Evolutionary conservation across 768 basidiomycete species (phyloP).

Genomic region (Royoungia palumana): DNA sequence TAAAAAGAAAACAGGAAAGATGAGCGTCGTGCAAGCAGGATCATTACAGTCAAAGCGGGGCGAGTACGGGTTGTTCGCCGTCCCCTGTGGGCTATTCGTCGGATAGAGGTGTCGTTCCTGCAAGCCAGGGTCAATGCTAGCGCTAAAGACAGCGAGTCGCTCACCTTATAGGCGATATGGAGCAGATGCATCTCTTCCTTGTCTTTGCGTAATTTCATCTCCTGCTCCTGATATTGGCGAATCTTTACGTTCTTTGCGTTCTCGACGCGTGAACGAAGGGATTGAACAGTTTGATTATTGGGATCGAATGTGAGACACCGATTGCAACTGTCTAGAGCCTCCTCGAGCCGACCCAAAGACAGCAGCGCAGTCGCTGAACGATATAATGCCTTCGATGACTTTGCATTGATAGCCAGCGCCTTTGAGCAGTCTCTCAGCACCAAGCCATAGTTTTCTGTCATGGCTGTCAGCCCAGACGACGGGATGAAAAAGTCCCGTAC

Average conservation of each 20-base stretch:
- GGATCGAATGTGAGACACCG: constrained; percentile 61
- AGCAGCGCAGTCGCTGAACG: constrained; percentile 79
- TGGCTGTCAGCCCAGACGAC: background rate
- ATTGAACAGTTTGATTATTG: constrained; percentile 51
- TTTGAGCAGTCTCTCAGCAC: constrained; percentile 83
- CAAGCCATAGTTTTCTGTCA: constrained; percentile 80
- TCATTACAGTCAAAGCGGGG: constrained; percentile 70
- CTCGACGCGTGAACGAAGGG: constrained; percentile 45
- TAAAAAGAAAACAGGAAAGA: constrained; percentile 88
- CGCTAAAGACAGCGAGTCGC: constrained; percentile 17
- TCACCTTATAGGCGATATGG: constrained; percentile 61
- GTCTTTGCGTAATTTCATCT: constrained; percentile 48
- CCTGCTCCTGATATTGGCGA: constrained; percentile 46
- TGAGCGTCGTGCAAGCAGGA: constrained; percentile 52
- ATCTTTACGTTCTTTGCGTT: constrained; percentile 50
- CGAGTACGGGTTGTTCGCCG: constrained; percentile 52
- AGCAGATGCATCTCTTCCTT: constrained; percentile 53
- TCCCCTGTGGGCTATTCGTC: constrained; percentile 47
- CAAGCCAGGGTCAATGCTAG: constrained; percentile 2
- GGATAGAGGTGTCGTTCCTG: constrained; percentile 74
- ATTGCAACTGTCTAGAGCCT: constrained; percentile 79
- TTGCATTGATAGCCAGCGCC: constrained; percentile 58
- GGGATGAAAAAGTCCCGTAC: constrained; percentile 40
- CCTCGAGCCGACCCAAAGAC: constrained; percentile 69
- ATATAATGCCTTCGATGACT: constrained; percentile 80